Evolutionary conservation across 73 alveolate species (phyloP).

Genomic region (Paramecium biaurelia): DNA sequence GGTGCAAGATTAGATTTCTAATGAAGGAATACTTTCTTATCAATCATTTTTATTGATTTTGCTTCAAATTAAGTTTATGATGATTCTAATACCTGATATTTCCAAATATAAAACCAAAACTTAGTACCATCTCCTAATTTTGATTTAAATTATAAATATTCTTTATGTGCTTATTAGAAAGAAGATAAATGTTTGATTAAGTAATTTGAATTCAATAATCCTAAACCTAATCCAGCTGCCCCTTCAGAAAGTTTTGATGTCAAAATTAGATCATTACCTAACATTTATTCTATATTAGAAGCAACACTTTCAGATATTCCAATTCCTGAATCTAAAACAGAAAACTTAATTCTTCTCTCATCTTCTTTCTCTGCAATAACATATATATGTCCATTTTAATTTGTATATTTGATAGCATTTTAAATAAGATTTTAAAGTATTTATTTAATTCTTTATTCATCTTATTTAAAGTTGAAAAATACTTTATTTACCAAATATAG

Average conservation of each 20-base stretch:
- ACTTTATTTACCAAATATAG: background rate
- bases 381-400: background rate
- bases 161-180: background rate
- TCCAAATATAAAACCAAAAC: background rate
- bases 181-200: background rate
- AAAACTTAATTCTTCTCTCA: background rate
- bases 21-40: background rate
- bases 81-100: background rate
- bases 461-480: background rate
- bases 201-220: background rate
- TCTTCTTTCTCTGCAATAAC: background rate
- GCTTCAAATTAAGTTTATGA: background rate
- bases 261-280: background rate
- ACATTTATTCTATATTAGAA: background rate
- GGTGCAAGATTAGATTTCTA: background rate
- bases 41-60: background rate
- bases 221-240: conserved; percentile 12
- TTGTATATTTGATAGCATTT: background rate
- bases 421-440: background rate
- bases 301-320: background rate
- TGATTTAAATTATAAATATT: background rate
- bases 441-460: conserved; percentile 15
- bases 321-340: background rate
- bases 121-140: background rate
- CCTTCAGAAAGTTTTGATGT: conserved; percentile 9